Evolutionary conservation across 2,329 filamentous ascomycete species (phyloP), one percentile per base, ranked within the genome.

Genomic region (Apiospora koreana): DNA sequence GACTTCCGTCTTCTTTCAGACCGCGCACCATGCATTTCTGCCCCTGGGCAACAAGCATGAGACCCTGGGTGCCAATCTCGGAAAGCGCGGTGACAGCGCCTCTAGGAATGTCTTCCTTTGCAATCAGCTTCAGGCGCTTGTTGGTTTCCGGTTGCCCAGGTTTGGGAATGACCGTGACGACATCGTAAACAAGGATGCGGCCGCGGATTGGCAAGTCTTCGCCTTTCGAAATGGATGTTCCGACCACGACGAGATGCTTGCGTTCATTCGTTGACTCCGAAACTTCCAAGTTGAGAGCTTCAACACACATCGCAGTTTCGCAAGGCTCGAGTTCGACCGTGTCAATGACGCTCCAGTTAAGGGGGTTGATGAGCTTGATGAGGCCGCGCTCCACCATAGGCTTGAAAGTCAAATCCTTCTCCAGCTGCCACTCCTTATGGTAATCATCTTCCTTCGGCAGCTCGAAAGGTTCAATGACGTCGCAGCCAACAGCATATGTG

Each of bases 21-120:
- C 96, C 96, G 71, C 96, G 88, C 1, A 99, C 94, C 93, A 99
- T 97, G 80, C 94, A 95, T 81, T 99, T 99, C 77, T 98, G 95
- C 0, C 96, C 96, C 79, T 99, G 96, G 0, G 95, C 94, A 50
- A 93, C 93, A 72, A 96, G 91, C 86, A 97, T 90, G 74, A 95
- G 94, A 1, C 93, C 96, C 81, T 96, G 94, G 0, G 91, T 94
- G 54, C 93, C 95, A 69, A 97, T 92, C 73, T 93, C 92, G 0
- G 92, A 94, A 14, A 99, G 81, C 0, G 94, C 93, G 18, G 95
- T 97, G 31, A 99, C 94, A 4, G 94, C 94, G 12, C 96, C 96
- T 67, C 96, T 93, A n/a, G 89, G 88, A 35, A 98, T 94, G 68
- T 97, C 94, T 80, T 99, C 96, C 76, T 93, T 93, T 6, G 94